Evolutionary conservation across 345 rosid species (phyloP).

Genomic region (Sapria himalayana): DNA sequence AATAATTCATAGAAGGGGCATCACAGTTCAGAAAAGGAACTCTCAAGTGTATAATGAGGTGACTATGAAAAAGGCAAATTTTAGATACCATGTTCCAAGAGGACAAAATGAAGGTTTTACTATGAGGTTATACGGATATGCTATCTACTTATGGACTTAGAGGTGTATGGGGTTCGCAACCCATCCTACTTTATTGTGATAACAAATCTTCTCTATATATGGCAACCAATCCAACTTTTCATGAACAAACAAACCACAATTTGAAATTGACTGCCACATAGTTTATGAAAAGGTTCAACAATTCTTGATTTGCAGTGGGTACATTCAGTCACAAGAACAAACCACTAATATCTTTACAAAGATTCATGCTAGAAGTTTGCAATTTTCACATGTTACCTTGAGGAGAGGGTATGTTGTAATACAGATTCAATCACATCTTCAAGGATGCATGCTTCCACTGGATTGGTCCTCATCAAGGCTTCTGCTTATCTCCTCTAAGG

Average conservation of each 20-base stretch:
- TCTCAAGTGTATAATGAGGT: too few species aligned
- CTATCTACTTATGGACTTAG: too few species aligned
- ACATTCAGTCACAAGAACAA: slow-evolving; percentile 16
- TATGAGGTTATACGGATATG: too few species aligned
- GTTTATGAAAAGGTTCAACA: slow-evolving; percentile 6
- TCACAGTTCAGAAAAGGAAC: too few species aligned
- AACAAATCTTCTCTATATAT: not conserved
- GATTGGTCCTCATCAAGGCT: not conserved
- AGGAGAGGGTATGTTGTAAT: slow-evolving; percentile 36
- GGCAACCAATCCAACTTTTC: not conserved
- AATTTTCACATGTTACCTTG: slow-evolving; percentile 57
- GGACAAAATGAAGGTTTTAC: too few species aligned
- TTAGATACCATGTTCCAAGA: too few species aligned
- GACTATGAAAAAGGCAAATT: too few species aligned
- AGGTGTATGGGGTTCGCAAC: too few species aligned
- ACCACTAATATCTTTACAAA: slow-evolving; percentile 5
- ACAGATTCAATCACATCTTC: too few species aligned
- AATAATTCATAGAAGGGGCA: too few species aligned
- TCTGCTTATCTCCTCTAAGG: slow-evolving; percentile 1
- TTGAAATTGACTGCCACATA: not conserved
- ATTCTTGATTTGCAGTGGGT: slow-evolving; percentile 7
- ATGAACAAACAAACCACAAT: not conserved
- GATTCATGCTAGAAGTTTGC: slow-evolving; percentile 30
- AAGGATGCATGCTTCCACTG: too few species aligned
- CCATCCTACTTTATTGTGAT: too few species aligned